Evolutionary conservation across 768 basidiomycete species (phyloP).

Genomic region (Scleroderma citrinum): DNA sequence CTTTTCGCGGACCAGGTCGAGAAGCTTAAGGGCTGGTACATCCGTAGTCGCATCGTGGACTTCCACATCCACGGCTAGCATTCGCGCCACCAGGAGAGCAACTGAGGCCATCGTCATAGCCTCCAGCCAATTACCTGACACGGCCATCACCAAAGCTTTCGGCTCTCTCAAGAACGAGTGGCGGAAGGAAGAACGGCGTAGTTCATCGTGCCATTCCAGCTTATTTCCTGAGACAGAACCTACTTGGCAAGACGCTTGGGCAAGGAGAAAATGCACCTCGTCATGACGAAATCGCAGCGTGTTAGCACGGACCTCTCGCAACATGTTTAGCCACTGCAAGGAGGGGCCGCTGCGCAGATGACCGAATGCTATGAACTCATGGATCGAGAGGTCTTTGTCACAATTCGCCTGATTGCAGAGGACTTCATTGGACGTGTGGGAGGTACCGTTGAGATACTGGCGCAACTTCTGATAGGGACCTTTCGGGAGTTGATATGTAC

Average conservation of each 20-base stretch:
- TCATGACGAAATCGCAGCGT: constrained; percentile 30
- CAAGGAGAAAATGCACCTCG: constrained; percentile 35
- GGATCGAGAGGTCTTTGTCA: constrained; percentile 31
- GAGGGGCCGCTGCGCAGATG: constrained; percentile 35
- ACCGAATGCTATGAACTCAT: constrained; percentile 38
- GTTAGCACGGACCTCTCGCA: constrained; percentile 32
- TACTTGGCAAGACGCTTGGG: constrained; percentile 37
- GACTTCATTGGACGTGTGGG: constrained; percentile 36
- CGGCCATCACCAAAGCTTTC: constrained; percentile 22
- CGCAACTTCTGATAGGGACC: constrained; percentile 32
- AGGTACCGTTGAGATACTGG: constrained; percentile 29
- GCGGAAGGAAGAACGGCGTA: constrained; percentile 27
- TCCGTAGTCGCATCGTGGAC: constrained; percentile 5
- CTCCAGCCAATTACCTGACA: constrained; percentile 36
- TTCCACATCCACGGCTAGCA: constrained; percentile 21
- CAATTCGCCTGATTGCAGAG: constrained; percentile 37
- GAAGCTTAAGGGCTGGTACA: constrained; percentile 13
- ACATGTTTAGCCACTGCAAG: constrained; percentile 45
- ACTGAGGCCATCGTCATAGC: constrained; percentile 23
- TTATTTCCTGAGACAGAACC: constrained; percentile 19
- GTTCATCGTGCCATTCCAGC: constrained; percentile 36
- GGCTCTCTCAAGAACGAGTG: constrained; percentile 27
- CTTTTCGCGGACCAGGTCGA: constrained; percentile 22
- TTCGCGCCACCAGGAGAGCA: constrained; percentile 25
- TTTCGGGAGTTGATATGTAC: constrained; percentile 26